Evolutionary conservation across 2,329 filamentous ascomycete species (phyloP), one percentile per base, ranked within the genome.

Genomic region (Aspergillus texensis): DNA sequence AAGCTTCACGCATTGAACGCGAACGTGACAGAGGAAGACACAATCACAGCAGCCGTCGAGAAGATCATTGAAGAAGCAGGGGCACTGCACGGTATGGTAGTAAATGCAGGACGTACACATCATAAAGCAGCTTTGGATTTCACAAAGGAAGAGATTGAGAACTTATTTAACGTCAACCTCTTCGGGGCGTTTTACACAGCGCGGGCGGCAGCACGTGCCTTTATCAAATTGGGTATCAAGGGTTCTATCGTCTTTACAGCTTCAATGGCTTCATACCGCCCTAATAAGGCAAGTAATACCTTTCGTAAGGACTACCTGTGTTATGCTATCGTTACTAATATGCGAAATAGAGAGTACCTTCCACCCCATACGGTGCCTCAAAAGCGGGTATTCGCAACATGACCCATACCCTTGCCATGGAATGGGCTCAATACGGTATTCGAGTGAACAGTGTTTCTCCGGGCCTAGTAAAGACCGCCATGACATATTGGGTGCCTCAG

Each of bases 401-500:
- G 78, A 77, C 77, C 4, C 78, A 80, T 54, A 80, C 78, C 0
- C 58, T 92, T 11, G 89, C 89, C 0, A 89, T 87, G 0, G 90
- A 93, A 75, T 92, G 89, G 89, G 88, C 87, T 0, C 77, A 81
- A 2, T 83, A 88, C 71, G 89, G 90, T 1, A 90, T 93, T 64
- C 78, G 89, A 2, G 88, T 91, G 8, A 93, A 93, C 69, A 86
- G 82, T 19, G 82, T 93, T 39, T 71, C 64, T 1, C 65, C 69
- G 0, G 67, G 69, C 2, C 64, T 70, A 4, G 69, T 70, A 0
- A 64, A 71, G 4, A 70, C 69, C 0, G 77, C 75, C 3, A 83
- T 83, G 81, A 83, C 80, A 2, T 83, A 84, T 68, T 84, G 79
- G 70, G 79, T 85, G 4, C 81, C 82, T 24, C 77, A 78, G 57